Base-by-base conservation (phyloP, 2,329 filamentous ascomycete species). In the Pseudogymnoascus sp. region DNA sequence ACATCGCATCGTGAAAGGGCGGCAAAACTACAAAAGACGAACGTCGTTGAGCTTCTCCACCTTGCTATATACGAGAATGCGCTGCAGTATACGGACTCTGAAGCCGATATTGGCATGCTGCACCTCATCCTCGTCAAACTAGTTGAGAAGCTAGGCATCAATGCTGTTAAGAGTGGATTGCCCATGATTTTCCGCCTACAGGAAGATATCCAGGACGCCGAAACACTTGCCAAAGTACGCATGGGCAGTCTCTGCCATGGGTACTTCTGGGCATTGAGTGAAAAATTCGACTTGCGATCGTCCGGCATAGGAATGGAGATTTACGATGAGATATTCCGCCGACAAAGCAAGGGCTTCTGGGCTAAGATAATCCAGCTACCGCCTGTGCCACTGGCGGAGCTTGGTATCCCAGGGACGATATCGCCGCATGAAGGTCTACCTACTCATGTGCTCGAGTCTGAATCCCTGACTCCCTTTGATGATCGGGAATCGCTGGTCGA, bases 131-230 rank as follows among this genome's bases (percentile, higher is more conserved):
- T 96, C 37, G 79, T 84, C 9, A 89, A 84, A 61, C 79, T 96
- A n/a, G 82, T 91, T 7, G 80, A 84, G 62, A 86, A 85, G 62
- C 80, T 97, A 0, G 92, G 93, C 3, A 84, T 96, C 59, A 96
- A 97, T 71, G 88, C 90, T 13, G 83, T 83, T 4, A 83, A 87
- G 62, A 88, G 84, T 68, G 91, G 92, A 0, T 74, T 97, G 37
- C 91, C 92, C 1, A 96, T 97, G 92, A 82, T 96, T 9, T 85
- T 95, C 72, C 84, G 88, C 50, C 80, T 97, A 1, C 92, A 97
- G 72, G 90, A 96, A 69, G 90, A 94, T 65, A 88, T 94, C 33
- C 80, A 84, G 61, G 81, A 83, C 6, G 78, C 86, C 2, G 81
- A 82, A 24, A 84, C 88, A 0, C 73, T 84, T 41, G 82, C 87